These are phyloP conservation scores for Peronospora destructor DNA, from an alignment of 352 stramenopile species.

Conservation along the genomic window DNA sequence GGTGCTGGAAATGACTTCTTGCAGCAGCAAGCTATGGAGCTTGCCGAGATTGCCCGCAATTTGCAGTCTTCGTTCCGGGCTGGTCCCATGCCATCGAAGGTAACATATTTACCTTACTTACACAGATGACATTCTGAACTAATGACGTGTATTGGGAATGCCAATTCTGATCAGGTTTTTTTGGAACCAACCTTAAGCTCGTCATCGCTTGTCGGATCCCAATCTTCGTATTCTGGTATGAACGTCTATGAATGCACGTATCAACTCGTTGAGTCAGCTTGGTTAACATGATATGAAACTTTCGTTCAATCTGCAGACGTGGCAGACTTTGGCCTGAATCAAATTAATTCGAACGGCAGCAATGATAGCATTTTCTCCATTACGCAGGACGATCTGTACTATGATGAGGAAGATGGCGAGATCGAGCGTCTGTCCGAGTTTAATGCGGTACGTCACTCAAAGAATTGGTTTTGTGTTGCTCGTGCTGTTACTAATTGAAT, in stretches of 20 bases:
- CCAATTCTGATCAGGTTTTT: conserved; percentile 6
- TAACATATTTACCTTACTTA: background rate
- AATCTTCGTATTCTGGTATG: conserved; percentile 28
- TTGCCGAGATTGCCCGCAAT: conserved; percentile 55
- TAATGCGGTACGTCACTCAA: conserved; percentile 39
- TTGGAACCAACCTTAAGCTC: conserved; percentile 30
- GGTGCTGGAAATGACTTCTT: conserved; percentile 36
- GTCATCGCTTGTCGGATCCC: conserved; percentile 23
- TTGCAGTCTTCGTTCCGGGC: conserved; percentile 46
- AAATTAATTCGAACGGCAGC: conserved; percentile 44
- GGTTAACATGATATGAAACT: conserved; percentile 1
- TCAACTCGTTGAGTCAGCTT: background rate
- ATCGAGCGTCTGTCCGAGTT: conserved; percentile 68
- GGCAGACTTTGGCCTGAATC: conserved; percentile 34
- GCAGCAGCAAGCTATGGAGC: conserved; percentile 55
- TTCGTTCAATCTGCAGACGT: conserved; percentile 11
- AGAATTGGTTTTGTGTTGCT: background rate
- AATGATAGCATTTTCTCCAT: conserved; percentile 49
- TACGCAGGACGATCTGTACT: conserved; percentile 41
- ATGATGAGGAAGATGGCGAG: conserved; percentile 38
- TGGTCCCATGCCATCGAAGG: conserved; percentile 20
- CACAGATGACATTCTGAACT: background rate
- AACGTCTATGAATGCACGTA: background rate
- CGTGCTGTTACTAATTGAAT: background rate
- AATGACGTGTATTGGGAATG: conserved; percentile 1